Base-by-base conservation (phyloP, 345 rosid species). In the Luvunga scandens region DNA sequence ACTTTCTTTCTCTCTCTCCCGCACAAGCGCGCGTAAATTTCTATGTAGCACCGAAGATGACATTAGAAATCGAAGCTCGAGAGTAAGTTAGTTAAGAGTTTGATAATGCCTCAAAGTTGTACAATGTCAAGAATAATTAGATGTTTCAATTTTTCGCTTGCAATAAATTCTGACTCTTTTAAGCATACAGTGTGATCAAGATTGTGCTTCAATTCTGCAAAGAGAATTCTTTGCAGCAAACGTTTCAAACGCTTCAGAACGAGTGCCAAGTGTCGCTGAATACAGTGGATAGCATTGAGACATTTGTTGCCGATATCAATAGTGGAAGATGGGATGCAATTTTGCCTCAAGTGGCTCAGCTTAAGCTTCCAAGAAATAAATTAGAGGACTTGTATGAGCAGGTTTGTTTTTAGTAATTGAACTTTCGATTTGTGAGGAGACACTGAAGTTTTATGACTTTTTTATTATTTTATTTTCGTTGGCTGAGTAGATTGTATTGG, bases 131-230 rank as follows among this genome's bases (percentile, higher is more conserved):
- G 55, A 21, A 38, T 25, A 48, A 59, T 68, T 68, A 19, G 42
- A 39, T 39, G 33, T 12, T 2, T 24, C n/a, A 63, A 63, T 6
- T 45, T 66, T 59, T 33, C 65, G 16, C 3, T 75, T 73, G 66
- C 6, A 24, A 21, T 68, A 30, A 28, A 76, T 66, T 31, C 38
- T 60, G 64, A 38, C 42, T 77, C 5, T 45, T 61, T 50, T 61
- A 45, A 45, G 50, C 13, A 12, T 60, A 34, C 94, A 96, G 99
- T 77, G 99, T 96, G 5, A 94, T 96, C 45, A 96, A 96, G 91
- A 91, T 96, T 56, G 95, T 96, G 81, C 97, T 96, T 64, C 99
- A 96, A 80, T 96, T 94, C 85, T 96, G 99, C 90, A 96, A 96
- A 85, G 99, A 96, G 82, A 91, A 96, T 80, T 92, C 98, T 6